Evolutionary conservation across 768 basidiomycete genomes (phyloP).

Genomic region (Pilatotrama ljubarskyi): DNA sequence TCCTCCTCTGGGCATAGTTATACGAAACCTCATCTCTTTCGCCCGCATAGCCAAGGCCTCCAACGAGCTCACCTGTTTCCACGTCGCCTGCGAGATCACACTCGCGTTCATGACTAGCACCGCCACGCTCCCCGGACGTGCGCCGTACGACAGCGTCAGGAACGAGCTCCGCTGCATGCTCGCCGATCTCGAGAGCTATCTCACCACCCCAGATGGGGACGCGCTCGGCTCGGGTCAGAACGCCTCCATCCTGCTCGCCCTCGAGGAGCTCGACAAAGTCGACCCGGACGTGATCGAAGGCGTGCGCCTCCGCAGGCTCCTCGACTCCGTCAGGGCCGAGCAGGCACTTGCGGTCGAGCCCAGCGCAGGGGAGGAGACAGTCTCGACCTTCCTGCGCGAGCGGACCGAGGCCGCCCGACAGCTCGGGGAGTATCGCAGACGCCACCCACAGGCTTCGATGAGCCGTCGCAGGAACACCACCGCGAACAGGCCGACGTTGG

Average conservation of each 20-base stretch:
- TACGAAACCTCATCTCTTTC: background rate
- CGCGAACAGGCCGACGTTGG: background rate
- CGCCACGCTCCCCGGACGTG: background rate
- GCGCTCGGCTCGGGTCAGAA: conserved; percentile 1
- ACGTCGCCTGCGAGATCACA: conserved; percentile 8
- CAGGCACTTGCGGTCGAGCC: background rate
- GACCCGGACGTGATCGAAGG: conserved; percentile 1
- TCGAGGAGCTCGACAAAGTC: background rate
- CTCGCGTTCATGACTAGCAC: conserved; percentile 9
- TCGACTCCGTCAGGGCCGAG: background rate
- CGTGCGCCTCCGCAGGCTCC: background rate
- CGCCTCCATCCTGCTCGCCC: conserved; percentile 9
- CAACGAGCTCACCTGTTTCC: background rate
- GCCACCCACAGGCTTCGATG: background rate
- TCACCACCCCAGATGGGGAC: background rate
- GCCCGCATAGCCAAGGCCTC: background rate
- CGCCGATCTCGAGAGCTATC: conserved; percentile 4
- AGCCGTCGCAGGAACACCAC: background rate
- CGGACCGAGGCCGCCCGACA: conserved; percentile 1
- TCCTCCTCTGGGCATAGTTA: background rate
- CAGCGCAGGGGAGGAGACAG: background rate
- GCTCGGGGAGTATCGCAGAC: conserved; percentile 1
- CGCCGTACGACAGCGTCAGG: conserved; percentile 1
- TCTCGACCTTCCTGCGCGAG: background rate
- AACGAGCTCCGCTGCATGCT: background rate